Evolutionary conservation across 2,329 filamentous ascomycete genomes (phyloP).

Genomic region (Aureobasidium sp.): DNA sequence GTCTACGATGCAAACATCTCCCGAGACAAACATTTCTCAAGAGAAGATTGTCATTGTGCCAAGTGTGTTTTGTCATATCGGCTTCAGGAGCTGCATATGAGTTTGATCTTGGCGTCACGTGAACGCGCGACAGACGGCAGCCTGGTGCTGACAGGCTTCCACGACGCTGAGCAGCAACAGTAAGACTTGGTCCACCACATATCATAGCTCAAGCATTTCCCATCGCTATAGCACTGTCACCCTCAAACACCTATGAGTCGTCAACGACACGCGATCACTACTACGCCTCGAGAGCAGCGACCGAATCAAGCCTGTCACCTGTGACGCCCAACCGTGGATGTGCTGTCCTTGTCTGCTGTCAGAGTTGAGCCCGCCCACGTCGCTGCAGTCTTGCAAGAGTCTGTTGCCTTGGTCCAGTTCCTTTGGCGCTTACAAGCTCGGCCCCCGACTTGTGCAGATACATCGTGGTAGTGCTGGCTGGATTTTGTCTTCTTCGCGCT

Average conservation of each 20-base stretch:
- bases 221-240: neutral
- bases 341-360: slow-evolving; percentile 1
- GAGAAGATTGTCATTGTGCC: too few relatives aligned
- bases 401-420: neutral
- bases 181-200: too few relatives aligned
- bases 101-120: too few relatives aligned
- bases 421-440: neutral
- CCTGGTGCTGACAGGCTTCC: too few relatives aligned
- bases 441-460: slow-evolving; percentile 16
- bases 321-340: slow-evolving; percentile 18
- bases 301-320: slow-evolving; percentile 1
- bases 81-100: too few relatives aligned
- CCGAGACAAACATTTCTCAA: too few relatives aligned
- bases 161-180: too few relatives aligned
- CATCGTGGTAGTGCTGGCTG: slow-evolving; percentile 3
- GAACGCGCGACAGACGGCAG: too few relatives aligned
- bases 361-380: neutral
- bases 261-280: neutral
- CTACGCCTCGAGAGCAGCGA: neutral
- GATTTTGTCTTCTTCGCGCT: neutral
- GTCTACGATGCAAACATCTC: too few relatives aligned
- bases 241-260: too few relatives aligned
- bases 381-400: neutral
- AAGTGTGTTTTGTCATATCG: too few relatives aligned
- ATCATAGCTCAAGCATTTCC: too few relatives aligned